Percentiles rank a stretch among this genome's conserved stretches.
Conservation (phyloP, 1,284 basidiomycete genomes). For the Ganoderma lucidum region DNA sequence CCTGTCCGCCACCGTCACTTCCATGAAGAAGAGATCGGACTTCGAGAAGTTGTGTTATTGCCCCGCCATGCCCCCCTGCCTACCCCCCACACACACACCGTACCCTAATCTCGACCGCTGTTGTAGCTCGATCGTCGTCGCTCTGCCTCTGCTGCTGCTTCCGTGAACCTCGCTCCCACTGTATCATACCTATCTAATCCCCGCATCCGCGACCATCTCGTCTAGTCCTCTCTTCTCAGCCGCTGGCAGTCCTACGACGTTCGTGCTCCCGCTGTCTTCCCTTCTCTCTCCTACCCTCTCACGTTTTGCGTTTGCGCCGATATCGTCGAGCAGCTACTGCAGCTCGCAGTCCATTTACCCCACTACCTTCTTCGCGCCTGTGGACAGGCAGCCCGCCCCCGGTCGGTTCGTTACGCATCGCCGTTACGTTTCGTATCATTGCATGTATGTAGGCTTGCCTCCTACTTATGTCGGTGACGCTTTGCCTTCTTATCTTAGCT, state of each 20-base stretch:
- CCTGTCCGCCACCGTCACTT: slow-evolving; percentile 22
- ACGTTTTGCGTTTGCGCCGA: background rate
- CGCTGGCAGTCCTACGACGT: slow-evolving; percentile 14
- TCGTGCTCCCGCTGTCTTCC: slow-evolving; percentile 11
- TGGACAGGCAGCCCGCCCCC: slow-evolving; percentile 15
- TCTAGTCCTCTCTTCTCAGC: slow-evolving; percentile 5
- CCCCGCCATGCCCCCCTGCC: background rate
- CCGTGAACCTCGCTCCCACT: slow-evolving; percentile 13
- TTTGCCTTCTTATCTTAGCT: background rate
- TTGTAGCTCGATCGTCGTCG: slow-evolving; percentile 31
- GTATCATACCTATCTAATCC: slow-evolving; percentile 20
- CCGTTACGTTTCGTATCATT: background rate
- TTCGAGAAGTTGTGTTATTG: slow-evolving; percentile 36
- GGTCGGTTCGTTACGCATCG: background rate
- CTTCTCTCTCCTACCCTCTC: background rate
- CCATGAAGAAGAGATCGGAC: slow-evolving; percentile 34
- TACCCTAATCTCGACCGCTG: slow-evolving; percentile 22
- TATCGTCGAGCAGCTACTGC: background rate
- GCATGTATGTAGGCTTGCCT: background rate
- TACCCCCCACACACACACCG: slow-evolving; percentile 4
- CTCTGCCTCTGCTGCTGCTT: slow-evolving; percentile 14
- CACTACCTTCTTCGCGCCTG: slow-evolving; percentile 11
- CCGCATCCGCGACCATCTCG: slow-evolving; percentile 4
- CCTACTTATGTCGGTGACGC: background rate
- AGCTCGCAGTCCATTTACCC: slow-evolving; percentile 5